Conservation (phyloP, 2,329 filamentous ascomycete genomes). For the Arthrobotrys sinensis region DNA sequence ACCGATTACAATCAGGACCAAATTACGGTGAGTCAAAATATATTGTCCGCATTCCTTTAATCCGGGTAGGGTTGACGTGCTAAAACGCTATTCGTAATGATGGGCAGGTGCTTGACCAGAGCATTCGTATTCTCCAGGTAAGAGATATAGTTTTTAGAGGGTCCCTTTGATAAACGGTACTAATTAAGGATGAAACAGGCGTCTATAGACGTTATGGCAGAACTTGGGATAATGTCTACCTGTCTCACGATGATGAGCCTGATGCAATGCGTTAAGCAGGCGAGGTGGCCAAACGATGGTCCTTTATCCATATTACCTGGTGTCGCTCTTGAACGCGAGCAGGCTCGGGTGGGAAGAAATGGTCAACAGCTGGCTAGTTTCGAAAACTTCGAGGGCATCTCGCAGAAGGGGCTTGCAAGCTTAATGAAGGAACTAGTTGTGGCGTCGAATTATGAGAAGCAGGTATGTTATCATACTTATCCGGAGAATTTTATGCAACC, state of each 20-base stretch:
- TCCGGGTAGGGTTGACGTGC: conserved; percentile 1
- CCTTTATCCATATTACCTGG: conserved; percentile 85
- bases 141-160: conserved; percentile 27
- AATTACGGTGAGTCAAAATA: conserved; percentile 69
- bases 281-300: conserved; percentile 88
- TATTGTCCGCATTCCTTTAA: neutral
- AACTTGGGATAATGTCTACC: conserved; percentile 85
- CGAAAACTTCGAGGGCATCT: conserved; percentile 52
- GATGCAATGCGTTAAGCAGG: conserved; percentile 92
- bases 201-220: conserved; percentile 91
- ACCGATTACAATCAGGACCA: conserved; percentile 98
- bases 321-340: conserved; percentile 70
- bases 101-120: conserved; percentile 87
- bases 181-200: conserved; percentile 69
- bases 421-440: conserved; percentile 41
- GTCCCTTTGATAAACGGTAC: neutral
- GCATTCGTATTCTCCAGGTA: conserved; percentile 90
- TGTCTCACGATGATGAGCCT: conserved; percentile 86
- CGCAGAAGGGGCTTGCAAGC: conserved; percentile 20
- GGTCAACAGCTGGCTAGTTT: conserved; percentile 31
- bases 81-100: conserved; percentile 63
- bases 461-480: conserved; percentile 48
- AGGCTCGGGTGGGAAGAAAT: conserved; percentile 38
- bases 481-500: conserved; percentile 15
- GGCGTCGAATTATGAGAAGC: conserved; percentile 56